Conservation (phyloP, 2,329 filamentous ascomycete genomes). For the Metarhizium robertsii region DNA sequence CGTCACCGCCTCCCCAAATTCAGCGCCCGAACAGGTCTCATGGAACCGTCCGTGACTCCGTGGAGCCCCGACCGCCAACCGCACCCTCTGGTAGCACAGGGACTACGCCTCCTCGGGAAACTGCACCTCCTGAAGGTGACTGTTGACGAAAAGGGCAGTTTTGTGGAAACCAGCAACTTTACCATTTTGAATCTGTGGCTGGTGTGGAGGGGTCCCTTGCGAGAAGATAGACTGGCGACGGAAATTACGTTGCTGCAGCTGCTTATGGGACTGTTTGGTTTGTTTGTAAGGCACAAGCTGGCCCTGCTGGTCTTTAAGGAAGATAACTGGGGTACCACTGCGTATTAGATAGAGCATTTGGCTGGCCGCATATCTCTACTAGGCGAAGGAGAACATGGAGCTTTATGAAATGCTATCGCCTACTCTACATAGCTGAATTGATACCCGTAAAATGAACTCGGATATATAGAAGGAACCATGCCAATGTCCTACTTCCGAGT, state of each 20-base stretch:
- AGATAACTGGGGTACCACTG: constrained; percentile 59
- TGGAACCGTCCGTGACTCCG: constrained; percentile 77
- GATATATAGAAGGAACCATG: no score
- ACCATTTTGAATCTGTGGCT: constrained; percentile 95
- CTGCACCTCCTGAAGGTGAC: constrained; percentile 61
- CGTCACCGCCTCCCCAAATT: constrained; percentile 85
- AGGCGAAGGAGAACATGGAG: neutral
- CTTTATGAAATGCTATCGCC: neutral
- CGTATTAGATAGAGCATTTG: constrained; percentile 8
- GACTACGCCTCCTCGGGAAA: constrained; percentile 58
- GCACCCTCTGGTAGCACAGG: constrained; percentile 48
- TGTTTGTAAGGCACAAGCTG: constrained; percentile 78
- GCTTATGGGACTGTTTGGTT: constrained; percentile 64
- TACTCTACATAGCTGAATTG: neutral
- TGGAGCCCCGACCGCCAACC: constrained; percentile 64
- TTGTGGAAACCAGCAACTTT: constrained; percentile 78
- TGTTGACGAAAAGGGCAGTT: constrained; percentile 56
- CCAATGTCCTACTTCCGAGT: no score
- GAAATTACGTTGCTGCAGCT: constrained; percentile 76
- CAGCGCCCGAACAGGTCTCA: constrained; percentile 72
- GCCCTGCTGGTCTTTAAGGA: constrained; percentile 82
- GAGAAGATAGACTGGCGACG: constrained; percentile 72
- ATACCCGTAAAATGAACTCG: no score
- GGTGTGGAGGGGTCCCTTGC: constrained; percentile 85
- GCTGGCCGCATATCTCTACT: neutral